These are phyloP conservation scores for Borovskyia barvae DNA, from an alignment of 208 protist species.

Conservation along the genomic window DNA sequence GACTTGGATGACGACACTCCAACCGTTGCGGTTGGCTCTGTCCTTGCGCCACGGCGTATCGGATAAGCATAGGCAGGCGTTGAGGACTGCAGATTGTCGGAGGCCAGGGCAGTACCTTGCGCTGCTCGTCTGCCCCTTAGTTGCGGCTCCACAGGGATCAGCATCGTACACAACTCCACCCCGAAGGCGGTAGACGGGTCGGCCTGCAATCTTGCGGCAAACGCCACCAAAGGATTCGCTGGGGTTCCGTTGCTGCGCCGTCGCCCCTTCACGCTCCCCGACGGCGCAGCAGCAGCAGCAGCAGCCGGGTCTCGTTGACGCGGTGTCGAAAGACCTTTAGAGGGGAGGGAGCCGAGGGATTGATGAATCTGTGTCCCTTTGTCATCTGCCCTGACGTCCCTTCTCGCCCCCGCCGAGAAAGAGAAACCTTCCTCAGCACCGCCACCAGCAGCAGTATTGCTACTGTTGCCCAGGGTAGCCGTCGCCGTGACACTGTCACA, in stretches of 20 bases:
- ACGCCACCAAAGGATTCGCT: constrained; percentile 6
- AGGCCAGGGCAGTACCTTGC: not conserved
- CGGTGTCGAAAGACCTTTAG: not conserved
- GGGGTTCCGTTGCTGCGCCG: not conserved
- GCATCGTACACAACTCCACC: constrained; percentile 10
- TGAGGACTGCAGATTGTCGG: not conserved
- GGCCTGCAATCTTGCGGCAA: constrained; percentile 11
- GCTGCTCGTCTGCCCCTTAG: not conserved
- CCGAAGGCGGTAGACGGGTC: constrained; percentile 7
- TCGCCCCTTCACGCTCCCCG: not conserved
- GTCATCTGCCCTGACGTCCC: too few relatives aligned
- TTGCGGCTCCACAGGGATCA: constrained; percentile 16
- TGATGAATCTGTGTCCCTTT: too few relatives aligned
- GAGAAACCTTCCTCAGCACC: too few relatives aligned
- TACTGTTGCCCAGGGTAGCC: not conserved
- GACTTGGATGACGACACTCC: constrained; percentile 7
- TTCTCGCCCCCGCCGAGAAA: too few relatives aligned
- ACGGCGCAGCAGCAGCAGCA: not conserved
- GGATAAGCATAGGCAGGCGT: not conserved
- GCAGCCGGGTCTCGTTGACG: not conserved
- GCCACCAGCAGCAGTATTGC: too few relatives aligned
- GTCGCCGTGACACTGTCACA: not conserved
- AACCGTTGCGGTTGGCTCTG: not conserved
- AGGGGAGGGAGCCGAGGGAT: not conserved
- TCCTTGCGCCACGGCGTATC: not conserved